These are phyloP conservation scores for Copromyces sp. DNA, from an alignment of 495 filamentous ascomycete species.

Conservation along the genomic window DNA sequence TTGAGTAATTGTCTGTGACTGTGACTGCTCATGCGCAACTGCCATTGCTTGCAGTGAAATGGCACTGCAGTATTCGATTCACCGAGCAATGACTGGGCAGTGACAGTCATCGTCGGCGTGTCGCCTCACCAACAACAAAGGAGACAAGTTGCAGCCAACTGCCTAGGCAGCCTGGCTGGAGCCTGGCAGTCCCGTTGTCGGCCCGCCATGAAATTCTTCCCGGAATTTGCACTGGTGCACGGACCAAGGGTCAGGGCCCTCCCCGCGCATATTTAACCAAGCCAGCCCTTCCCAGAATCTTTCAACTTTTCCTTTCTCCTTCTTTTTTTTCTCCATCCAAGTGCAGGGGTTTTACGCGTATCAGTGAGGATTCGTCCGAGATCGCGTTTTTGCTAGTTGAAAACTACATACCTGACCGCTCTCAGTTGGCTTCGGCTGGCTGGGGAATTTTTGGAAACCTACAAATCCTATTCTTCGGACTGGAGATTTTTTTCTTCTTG, in stretches of 20 bases:
- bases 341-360: constrained; percentile 40
- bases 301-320: constrained; percentile 7
- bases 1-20: not conserved
- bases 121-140: not conserved
- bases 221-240: constrained; percentile 15
- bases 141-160: not conserved
- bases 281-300: not conserved
- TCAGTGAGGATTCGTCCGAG: constrained; percentile 48
- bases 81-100: not conserved
- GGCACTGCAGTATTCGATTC: not conserved
- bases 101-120: not conserved
- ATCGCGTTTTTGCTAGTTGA: constrained; percentile 49
- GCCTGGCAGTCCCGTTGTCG: not conserved
- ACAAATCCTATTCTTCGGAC: not conserved
- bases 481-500: constrained; percentile 1
- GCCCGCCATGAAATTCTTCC: not conserved
- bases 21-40: not conserved
- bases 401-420: constrained; percentile 46
- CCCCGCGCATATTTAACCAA: constrained; percentile 7
- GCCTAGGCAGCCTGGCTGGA: not conserved
- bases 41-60: not conserved
- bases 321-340: constrained; percentile 22
- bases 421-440: constrained; percentile 19
- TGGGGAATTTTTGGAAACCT: constrained; percentile 24
- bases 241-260: constrained; percentile 3